phyloP scores from a whole-genome alignment of 1,139 yeast genomes.

The Pichia sp. region DNA sequence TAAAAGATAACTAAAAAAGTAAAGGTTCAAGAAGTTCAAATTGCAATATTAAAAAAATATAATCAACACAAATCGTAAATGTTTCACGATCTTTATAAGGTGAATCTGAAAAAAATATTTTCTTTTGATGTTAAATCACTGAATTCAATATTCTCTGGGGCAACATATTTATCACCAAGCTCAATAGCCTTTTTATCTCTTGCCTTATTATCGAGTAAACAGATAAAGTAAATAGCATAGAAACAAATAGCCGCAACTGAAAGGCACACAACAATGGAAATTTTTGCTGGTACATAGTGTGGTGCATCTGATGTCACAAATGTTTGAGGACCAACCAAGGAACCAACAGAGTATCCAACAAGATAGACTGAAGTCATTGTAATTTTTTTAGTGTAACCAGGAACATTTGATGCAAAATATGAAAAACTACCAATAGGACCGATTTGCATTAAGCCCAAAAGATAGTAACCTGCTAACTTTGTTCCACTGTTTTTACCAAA shows the following conservation, averaged over 20 bases:
- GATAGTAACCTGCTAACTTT: constrained; percentile 44
- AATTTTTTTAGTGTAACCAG: constrained; percentile 46
- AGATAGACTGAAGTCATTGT: constrained; percentile 58
- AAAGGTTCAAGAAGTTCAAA: no score
- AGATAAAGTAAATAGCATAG: constrained; percentile 22
- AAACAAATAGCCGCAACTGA: constrained; percentile 22
- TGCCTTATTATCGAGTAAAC: constrained; percentile 28
- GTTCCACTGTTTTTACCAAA: constrained; percentile 38
- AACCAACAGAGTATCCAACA: constrained; percentile 61
- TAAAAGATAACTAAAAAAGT: no score
- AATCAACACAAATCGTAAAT: no score
- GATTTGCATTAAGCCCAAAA: constrained; percentile 35
- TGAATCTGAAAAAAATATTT: constrained; percentile 46
- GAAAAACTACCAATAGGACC: constrained; percentile 42
- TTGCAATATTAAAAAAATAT: neutral
- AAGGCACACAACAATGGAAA: constrained; percentile 32
- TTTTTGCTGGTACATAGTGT: constrained; percentile 41
- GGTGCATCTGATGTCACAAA: constrained; percentile 45
- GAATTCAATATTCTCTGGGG: constrained; percentile 40
- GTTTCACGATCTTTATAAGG: no score
- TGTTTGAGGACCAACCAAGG: constrained; percentile 57
- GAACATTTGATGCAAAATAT: constrained; percentile 52
- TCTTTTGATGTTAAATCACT: constrained; percentile 51
- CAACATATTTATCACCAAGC: constrained; percentile 24
- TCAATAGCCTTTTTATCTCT: constrained; percentile 30